Evolutionary conservation across 2,329 filamentous ascomycete genomes (phyloP).

Genomic region (Aulographum hederae): DNA sequence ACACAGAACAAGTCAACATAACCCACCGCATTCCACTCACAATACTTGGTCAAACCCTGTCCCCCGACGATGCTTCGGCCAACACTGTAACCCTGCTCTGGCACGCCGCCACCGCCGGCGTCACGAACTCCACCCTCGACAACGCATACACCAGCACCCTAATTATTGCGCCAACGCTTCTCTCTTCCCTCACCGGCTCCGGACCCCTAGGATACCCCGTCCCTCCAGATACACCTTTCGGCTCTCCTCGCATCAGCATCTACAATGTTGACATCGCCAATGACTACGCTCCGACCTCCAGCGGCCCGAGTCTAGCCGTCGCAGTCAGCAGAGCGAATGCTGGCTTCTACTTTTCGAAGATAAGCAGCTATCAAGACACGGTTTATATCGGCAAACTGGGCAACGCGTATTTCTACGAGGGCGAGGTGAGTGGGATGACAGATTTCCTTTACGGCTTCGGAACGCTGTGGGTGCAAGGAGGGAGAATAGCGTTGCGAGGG

Average conservation of each 20-base stretch:
- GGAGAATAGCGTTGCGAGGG: constrained; percentile 33
- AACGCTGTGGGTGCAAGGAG: constrained; percentile 40
- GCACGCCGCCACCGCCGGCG: constrained; percentile 27
- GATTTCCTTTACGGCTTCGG: constrained; percentile 55
- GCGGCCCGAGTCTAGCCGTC: constrained; percentile 40
- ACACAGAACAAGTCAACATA: constrained; percentile 47
- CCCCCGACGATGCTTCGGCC: constrained; percentile 25
- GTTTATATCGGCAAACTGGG: constrained; percentile 22
- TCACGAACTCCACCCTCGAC: constrained; percentile 24
- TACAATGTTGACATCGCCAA: constrained; percentile 53
- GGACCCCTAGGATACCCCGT: constrained; percentile 45
- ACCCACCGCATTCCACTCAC: constrained; percentile 43
- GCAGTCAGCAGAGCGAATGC: constrained; percentile 45
- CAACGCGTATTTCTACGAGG: constrained; percentile 45
- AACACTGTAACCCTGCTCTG: constrained; percentile 40
- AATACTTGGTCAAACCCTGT: constrained; percentile 38
- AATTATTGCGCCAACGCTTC: constrained; percentile 44
- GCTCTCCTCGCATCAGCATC: constrained; percentile 41
- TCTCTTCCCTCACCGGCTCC: constrained; percentile 41
- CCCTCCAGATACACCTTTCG: constrained; percentile 41
- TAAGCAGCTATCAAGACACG: constrained; percentile 52
- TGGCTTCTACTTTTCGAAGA: constrained; percentile 47
- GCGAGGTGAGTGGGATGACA: constrained; percentile 43
- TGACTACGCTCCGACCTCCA: constrained; percentile 31
- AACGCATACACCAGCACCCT: constrained; percentile 45